Evolutionary conservation across 257 asterid species (phyloP).

Genomic region (Coffea canephora): DNA sequence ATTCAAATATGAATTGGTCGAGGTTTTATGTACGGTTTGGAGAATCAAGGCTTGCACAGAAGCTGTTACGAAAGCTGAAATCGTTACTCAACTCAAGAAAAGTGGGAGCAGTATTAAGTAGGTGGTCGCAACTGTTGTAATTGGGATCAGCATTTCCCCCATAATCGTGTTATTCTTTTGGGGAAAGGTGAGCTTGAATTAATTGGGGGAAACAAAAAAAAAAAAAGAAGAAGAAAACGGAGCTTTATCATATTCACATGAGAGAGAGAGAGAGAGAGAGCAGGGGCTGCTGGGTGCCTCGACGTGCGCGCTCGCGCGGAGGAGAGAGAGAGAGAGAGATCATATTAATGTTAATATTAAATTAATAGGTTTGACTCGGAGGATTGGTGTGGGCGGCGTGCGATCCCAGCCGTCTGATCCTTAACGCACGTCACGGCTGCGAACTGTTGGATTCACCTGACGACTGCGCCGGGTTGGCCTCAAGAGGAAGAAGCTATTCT

Average conservation of each 20-base stretch:
- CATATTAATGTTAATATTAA: background rate
- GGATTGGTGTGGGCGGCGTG: conserved; percentile 41
- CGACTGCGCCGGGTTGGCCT: conserved; percentile 7
- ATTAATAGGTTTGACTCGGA: conserved; percentile 25
- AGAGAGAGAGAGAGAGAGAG: background rate
- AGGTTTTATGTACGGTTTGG: conserved; percentile 26
- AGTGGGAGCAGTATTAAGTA: background rate
- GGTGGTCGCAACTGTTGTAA: no score
- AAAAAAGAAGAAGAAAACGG: no score
- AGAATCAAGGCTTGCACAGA: conserved; percentile 28
- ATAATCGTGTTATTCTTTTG: no score
- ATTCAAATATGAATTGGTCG: background rate
- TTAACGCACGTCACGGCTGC: conserved; percentile 45
- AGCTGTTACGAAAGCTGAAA: background rate
- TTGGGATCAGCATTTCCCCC: conserved; percentile 2
- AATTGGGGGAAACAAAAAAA: no score
- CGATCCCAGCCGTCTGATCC: conserved; percentile 38
- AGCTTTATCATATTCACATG: background rate
- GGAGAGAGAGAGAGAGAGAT: conserved; percentile 1
- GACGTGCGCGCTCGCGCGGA: conserved; percentile 37
- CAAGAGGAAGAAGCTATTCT: no score
- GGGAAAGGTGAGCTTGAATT: no score
- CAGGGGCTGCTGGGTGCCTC: conserved; percentile 33
- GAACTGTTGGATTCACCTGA: conserved; percentile 28
- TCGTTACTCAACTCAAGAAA: conserved; percentile 11